Base-by-base conservation (phyloP, 2,329 filamentous ascomycete species). In the Apiospora marii region DNA sequence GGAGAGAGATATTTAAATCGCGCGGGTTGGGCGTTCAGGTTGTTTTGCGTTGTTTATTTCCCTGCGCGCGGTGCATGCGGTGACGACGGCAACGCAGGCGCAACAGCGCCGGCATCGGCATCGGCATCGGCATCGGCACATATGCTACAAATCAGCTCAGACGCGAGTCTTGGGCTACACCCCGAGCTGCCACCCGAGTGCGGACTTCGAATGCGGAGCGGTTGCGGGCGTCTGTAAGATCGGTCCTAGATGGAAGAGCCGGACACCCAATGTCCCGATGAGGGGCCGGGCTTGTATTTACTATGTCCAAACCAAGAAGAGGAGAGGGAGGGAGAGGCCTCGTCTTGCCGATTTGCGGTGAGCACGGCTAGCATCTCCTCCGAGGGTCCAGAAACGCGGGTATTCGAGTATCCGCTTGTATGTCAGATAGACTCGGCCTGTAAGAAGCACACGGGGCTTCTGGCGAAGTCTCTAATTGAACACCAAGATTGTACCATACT, bases 21-120 rank as follows among this genome's bases (percentile, higher is more conserved):
- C 67, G 67, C 58, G 46, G 68, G 48, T 37, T 51, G 46, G 68
- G 68, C 68, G 68, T 70, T 70, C 48, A 70, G 68, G 68, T 53
- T 70, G n/a, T 68, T 68, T 64, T 64, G 58, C 19, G 58, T 34
- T n/a, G 34, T n/a, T 64, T 41, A 41, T 64, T 64, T 24, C 34
- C 49, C 30, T 58, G 27, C n/a, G 58, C 58, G 58, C 58, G 19
- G 19, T 34, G 30, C 34, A 14, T 41, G 34, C 58, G 34, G 3
- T 22, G 58, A n/a, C 58, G 58, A 13, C 41, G 58, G 34, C 58
- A 34, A 24, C 37, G 37, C 10, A 41, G 8, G 37, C 7, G 37
- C 37, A 41, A 41, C 37, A 41, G 37, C 22, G n/a, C 41, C 22
- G 22, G 51, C 51, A 58, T 30, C 27, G 27, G 27, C 27, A 30